Base-by-base conservation (phyloP, 345 rosid genomes). In the Tarenaya hassleriana region DNA sequence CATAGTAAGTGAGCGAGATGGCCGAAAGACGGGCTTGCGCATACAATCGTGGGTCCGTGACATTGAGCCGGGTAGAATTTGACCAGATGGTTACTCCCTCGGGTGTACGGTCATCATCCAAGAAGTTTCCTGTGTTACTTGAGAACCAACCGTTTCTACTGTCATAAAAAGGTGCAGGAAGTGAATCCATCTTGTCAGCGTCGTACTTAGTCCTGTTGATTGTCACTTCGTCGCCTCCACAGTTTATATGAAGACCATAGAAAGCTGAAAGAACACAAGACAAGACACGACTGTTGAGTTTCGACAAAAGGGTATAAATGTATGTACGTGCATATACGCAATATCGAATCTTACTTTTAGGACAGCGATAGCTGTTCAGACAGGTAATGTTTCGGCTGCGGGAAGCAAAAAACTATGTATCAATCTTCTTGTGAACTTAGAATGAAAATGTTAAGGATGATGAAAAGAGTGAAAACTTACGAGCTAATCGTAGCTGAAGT, bases 1-100 rank as follows among this genome's bases (percentile, higher is more conserved):
- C 77, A 33, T 68, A 75, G 63, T 84, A 85, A 9, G 86, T 81
- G 52, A 81, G 86, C 35, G 86, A 75, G 49, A 75, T 56, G 10
- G 94, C 75, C 16, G 83, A 54, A 41, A 56, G 67, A 16, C 86
- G 83, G 1, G 86, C 81, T 19, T 58, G 43, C 16, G 12, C 43
- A 47, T 71, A 78, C 31, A 81, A 42, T 43, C 60, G 18, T 76
- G 60, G 16, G 68, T 35, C 62, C 60, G 47, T 18, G 60, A 56
- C 17, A 47, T 65, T 33, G 34, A 39, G 35, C 11, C 3, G 58
- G 32, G 49, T 39, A 34, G 71, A 35, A 64, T 79, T 57, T 18
- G 0, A 0, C 58, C 53, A 42, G 39, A 35, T 8, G 35, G 63
- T 18, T 7, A 51, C 12, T 66, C 21, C 52, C 17, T 4, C 7